Evolutionary conservation across 495 filamentous ascomycete genomes (phyloP).

Genomic region (Cercophora sp.): DNA sequence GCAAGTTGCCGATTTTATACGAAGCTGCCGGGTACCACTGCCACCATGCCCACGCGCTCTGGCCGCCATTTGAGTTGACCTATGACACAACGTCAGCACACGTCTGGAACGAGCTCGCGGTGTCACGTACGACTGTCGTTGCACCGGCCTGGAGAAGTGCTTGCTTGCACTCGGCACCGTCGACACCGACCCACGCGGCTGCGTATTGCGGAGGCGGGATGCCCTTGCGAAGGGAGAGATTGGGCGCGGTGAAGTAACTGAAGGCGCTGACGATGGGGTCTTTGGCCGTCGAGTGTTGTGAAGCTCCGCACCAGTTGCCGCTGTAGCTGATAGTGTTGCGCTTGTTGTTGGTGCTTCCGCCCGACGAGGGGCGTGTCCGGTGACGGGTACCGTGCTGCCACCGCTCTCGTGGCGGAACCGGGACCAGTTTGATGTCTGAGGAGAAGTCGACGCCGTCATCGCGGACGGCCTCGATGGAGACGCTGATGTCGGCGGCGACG

Average conservation of each 20-base stretch:
- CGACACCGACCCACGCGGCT: slow-evolving; percentile 29
- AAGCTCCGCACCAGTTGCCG: slow-evolving; percentile 32
- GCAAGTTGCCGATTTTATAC: slow-evolving; percentile 45
- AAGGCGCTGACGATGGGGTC: slow-evolving; percentile 22
- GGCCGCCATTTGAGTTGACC: slow-evolving; percentile 28
- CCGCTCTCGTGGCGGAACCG: slow-evolving; percentile 18
- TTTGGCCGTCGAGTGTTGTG: slow-evolving; percentile 16
- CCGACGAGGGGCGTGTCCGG: background rate
- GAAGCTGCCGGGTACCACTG: slow-evolving; percentile 59
- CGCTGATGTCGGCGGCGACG: slow-evolving; percentile 18
- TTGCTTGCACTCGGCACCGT: slow-evolving; percentile 26
- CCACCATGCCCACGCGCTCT: slow-evolving; percentile 50
- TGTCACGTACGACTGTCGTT: slow-evolving; percentile 24
- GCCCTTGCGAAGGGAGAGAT: slow-evolving; percentile 20
- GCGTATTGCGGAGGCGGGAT: slow-evolving; percentile 23
- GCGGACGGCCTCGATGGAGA: slow-evolving; percentile 17
- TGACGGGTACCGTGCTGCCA: slow-evolving; percentile 8
- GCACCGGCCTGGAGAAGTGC: slow-evolving; percentile 27
- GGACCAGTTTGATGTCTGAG: slow-evolving; percentile 14
- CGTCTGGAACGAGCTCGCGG: background rate
- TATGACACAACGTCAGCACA: background rate
- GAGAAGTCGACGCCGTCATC: slow-evolving; percentile 13
- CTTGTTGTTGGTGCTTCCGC: background rate
- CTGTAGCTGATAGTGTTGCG: slow-evolving; percentile 24
- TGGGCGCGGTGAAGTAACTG: slow-evolving; percentile 23